Base-by-base conservation (phyloP, 352 stramenopile genomes). In the Pelagophyceae sp. region DNA sequence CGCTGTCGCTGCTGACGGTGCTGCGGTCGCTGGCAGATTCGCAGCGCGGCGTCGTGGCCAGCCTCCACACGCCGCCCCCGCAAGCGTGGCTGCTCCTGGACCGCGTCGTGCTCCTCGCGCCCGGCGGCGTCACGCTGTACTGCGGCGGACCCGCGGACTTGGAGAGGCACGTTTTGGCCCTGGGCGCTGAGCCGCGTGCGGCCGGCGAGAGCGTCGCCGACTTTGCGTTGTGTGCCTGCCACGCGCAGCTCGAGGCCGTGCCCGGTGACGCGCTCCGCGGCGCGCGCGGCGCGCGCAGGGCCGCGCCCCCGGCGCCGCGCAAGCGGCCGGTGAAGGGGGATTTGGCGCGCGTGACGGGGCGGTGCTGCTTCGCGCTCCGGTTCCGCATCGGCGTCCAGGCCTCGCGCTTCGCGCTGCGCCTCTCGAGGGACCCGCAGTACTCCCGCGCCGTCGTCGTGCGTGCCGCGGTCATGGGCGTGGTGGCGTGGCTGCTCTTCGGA, bases 71-170 rank as follows among this genome's bases (percentile, higher is more conserved):
- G 61, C 92, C n/a, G 85, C 87, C 79, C 85, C 88, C 82, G 61
- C 87, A 98, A 79, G 92, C 94, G 23, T 95, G 93, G 54, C 88
- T 87, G 23, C 82, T 97, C n/a, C 98, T 98, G 80, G 95, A 98
- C 81, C 88, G 98, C 76, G 87, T 98, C 27, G 84, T 98, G 35
- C 86, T 98, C 78, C 77, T 98, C 32, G 91, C 93, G 78, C 88
- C 95, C 76, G 94, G 95, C 6, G 84, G 91, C 72, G 80, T 98
- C 67, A 88, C 54, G 54, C 15, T 98, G 29, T 98, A 97, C 82
- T 90, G 95, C 64, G 95, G 94, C 19, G 89, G 84, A 17, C 83
- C 87, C 33, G 83, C 85, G 84, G 64, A 81, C 3, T 77, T 90
- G 17, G 77, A 84, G 67, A 20, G 45, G 58, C 84, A 90, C 75